phyloP scores from a whole-genome alignment of 2,329 filamentous ascomycete genomes.

The Penicillium sp. region DNA sequence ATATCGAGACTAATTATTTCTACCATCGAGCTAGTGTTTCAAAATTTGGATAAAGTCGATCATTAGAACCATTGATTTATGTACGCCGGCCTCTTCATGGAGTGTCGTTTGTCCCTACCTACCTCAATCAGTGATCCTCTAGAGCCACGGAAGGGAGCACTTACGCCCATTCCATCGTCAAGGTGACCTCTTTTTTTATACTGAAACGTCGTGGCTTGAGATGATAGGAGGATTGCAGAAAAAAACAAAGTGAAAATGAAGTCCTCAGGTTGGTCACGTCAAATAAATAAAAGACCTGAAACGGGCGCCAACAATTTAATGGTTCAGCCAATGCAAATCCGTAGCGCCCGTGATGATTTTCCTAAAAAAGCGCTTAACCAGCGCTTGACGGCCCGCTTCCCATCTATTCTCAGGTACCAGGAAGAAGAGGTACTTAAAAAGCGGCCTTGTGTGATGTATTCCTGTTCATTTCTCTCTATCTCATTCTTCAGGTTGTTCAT shows the following conservation, averaged over 20 bases:
- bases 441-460: background rate
- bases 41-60: background rate
- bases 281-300: slow-evolving; percentile 4
- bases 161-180: background rate
- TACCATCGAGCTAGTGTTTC: slow-evolving; percentile 1
- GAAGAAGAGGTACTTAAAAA: background rate
- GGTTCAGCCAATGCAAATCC: slow-evolving; percentile 34
- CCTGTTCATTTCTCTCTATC: background rate
- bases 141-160: background rate
- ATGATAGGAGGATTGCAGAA: background rate
- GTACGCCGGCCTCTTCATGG: background rate
- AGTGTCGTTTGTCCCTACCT: background rate
- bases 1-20: background rate
- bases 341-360: slow-evolving; percentile 31
- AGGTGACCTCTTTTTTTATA: background rate
- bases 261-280: background rate
- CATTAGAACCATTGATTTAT: background rate
- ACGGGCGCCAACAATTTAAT: slow-evolving; percentile 11
- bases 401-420: background rate
- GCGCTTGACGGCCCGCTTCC: slow-evolving; percentile 3
- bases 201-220: background rate
- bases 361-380: slow-evolving; percentile 11
- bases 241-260: background rate
- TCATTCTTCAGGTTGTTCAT: background rate
- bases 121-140: background rate